Evolutionary conservation across 108 stramenopile species (phyloP), one percentile per base, ranked within the genome.

Genomic region (Discostella pseudostelligera): DNA sequence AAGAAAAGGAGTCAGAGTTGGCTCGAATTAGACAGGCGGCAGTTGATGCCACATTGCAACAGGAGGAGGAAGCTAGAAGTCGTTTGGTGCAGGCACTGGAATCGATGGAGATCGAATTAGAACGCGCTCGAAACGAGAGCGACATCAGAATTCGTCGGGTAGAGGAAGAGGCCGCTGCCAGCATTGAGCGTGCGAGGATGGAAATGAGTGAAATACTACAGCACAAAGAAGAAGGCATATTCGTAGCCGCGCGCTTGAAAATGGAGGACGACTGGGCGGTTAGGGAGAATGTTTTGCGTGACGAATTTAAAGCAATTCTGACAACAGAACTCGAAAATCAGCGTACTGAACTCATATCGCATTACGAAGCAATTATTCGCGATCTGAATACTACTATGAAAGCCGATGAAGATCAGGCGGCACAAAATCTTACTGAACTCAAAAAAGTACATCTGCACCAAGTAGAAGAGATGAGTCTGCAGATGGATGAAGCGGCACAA

Each of bases 331-430:
- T 70, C 21, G 53, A 70, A 50, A 37, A 9, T 35, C 68, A 69
- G 25, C 68, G 32, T 4, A 45, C 35, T 36, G 65, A 70, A 37
- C 39, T 81, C 22, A 51, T 39, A 11, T 67, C 71, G 4, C 70
- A 79, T 48, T 84, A 69, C 51, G 77, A 74, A 44, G 66, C 57
- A 17, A 74, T 74, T 10, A 67, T 84, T 42, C 58, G 61, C 28
- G 62, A 59, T 20, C 57, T 72, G 44, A 59, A 80, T 24, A 39
- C 21, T 8, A 56, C 56, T 54, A 40, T 72, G 48, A 61, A 61
- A 51, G 36, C 26, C 22, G 24, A 32, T 9, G 28, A 61, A 22
- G 39, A 40, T 19, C n/a, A 35, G 11, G 36, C 61, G 51, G 47
- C 26, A 46, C 16, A 22, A 14, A 14, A 61, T 0, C 17, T 55